Percentiles rank a stretch among this genome's conserved stretches.
Evolutionary conservation across 192 early-diverging fungal species (phyloP).

Genomic region (Ambispora gerdemannii): DNA sequence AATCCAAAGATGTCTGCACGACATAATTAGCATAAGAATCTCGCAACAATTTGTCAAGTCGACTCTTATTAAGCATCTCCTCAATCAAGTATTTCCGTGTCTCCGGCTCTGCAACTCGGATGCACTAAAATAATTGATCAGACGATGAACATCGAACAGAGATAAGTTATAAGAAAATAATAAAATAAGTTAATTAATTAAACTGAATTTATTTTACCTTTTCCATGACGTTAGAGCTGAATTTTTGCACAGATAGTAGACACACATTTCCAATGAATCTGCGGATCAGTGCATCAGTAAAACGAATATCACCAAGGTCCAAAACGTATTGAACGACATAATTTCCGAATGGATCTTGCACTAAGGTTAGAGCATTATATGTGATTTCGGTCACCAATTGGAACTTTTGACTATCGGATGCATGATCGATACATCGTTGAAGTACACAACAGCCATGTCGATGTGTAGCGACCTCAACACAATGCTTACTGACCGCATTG

Average conservation of each 20-base stretch:
- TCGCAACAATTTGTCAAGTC: constrained; percentile 74
- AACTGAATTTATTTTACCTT: too few relatives aligned
- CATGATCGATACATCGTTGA: constrained; percentile 88
- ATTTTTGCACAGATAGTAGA: constrained; percentile 81
- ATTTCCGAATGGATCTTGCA: constrained; percentile 89
- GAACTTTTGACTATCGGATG: constrained; percentile 62
- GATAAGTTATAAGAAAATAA: background rate
- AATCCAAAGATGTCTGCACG: constrained; percentile 85
- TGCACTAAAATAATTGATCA: constrained; percentile 54
- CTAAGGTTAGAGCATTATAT: constrained; percentile 66
- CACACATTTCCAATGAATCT: constrained; percentile 76
- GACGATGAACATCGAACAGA: background rate
- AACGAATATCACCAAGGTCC: constrained; percentile 67
- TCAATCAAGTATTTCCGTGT: constrained; percentile 69
- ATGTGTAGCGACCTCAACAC: constrained; percentile 84
- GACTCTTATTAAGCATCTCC: constrained; percentile 69
- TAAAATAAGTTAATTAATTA: background rate
- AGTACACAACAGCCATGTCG: constrained; percentile 89
- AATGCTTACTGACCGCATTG: constrained; percentile 72
- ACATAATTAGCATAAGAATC: constrained; percentile 92
- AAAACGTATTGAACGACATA: constrained; percentile 92
- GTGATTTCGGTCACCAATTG: constrained; percentile 80
- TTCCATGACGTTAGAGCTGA: constrained; percentile 90
- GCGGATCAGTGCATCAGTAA: constrained; percentile 66
- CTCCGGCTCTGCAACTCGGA: constrained; percentile 70